Conservation (phyloP, 1,139 yeast genomes). For the Zygosaccharomyces pseudobailii region DNA sequence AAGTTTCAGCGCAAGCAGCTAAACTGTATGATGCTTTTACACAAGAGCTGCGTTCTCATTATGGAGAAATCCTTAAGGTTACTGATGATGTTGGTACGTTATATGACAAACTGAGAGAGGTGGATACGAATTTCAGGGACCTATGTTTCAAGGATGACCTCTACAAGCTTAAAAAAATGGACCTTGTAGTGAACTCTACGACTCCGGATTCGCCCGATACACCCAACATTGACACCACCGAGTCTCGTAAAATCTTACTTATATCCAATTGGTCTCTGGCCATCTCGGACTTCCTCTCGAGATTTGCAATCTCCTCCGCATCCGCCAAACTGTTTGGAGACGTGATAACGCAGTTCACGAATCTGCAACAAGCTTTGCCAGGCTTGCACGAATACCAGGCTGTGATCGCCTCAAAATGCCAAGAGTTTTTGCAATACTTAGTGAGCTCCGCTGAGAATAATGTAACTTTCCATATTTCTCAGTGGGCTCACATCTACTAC, state of each 20-base stretch:
- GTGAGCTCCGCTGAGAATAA: slow-evolving; percentile 1
- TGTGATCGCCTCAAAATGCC: slow-evolving; percentile 5
- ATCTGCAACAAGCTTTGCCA: background rate
- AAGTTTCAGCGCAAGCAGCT: slow-evolving; percentile 15
- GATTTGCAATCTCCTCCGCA: slow-evolving; percentile 12
- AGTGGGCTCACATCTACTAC: slow-evolving; percentile 9
- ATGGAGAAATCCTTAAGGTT: slow-evolving; percentile 23
- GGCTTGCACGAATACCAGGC: background rate
- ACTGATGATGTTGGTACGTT: slow-evolving; percentile 20
- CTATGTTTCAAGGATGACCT: slow-evolving; percentile 31
- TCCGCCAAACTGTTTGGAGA: slow-evolving; percentile 11
- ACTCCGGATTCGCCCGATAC: slow-evolving; percentile 8
- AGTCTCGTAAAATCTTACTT: slow-evolving; percentile 6
- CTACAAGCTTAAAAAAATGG: slow-evolving; percentile 21
- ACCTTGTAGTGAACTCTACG: background rate
- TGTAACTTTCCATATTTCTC: slow-evolving; percentile 4
- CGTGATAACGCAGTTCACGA: slow-evolving; percentile 5
- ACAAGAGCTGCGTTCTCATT: slow-evolving; percentile 17
- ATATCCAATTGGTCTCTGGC: slow-evolving; percentile 21
- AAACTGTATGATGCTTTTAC: slow-evolving; percentile 20
- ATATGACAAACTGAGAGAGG: slow-evolving; percentile 14
- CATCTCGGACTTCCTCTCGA: slow-evolving; percentile 14
- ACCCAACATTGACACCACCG: background rate
- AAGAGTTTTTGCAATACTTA: slow-evolving; percentile 6
- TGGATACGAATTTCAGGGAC: slow-evolving; percentile 26